Base-by-base conservation (phyloP, 176 grass and related monocot species). In the Carex kokanica region DNA sequence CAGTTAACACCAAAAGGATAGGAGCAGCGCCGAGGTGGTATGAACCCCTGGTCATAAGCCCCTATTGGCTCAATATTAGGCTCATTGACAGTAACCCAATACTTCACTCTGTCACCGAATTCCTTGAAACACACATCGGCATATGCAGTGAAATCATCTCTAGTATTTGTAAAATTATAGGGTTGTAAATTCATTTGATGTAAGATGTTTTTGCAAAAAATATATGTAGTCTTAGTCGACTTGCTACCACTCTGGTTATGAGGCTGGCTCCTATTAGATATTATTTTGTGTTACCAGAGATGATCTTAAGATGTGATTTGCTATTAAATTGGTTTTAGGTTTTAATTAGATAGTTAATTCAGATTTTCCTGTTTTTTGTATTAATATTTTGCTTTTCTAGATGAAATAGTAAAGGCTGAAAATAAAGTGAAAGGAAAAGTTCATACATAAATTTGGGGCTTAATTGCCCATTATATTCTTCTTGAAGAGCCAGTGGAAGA, bases 61-160 rank as follows among this genome's bases (percentile, higher is more conserved):
- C 88, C 84, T 29, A 94, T 53, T 3, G 94, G 59, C 6, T 97
- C 88, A 32, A 92, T 61, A 66, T 97, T 97, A 0, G 91, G 91
- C 79, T 94, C 91, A 9, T 94, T 94, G 5, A 97, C 45, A 2
- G 91, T 94, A 5, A 88, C 83, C 94, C 91, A 97, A 49, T 89
- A 2, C 60, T 90, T 94, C 65, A 97, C 91, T 83, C 91, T 85
- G 81, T 97, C 91, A 0, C 90, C 94, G 1, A 92, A 97, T 66
- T 77, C 89, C 32, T 85, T 23, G 62, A 94, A 97, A 90, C 94
- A 97, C 12, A 87, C 83, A 3, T 97, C 77, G 0, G 90, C 91
- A 21, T 92, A 97, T 5, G 90, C 81, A 0, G 77, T 79, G 75
- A 86, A 97, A 64, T 97, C 94, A 13, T 97, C 91, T 81, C 94